Evolutionary conservation across 371 early-diverging fungal genomes (phyloP).

Genomic region (Mortierella sp.): DNA sequence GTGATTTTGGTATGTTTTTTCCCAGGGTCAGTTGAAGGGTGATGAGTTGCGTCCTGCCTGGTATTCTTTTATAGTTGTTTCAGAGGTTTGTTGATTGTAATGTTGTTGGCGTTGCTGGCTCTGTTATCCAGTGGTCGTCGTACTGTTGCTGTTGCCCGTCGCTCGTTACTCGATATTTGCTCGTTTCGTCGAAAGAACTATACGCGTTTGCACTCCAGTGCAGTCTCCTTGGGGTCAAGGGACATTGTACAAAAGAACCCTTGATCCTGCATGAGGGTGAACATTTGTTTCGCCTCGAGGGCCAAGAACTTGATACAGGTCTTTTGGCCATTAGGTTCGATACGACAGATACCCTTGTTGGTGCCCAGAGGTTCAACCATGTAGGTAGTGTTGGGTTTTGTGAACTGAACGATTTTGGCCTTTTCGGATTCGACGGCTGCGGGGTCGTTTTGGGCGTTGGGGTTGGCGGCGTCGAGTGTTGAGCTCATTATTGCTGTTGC

Average conservation of each 20-base stretch:
- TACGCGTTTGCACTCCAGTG: constrained; percentile 54
- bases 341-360: constrained; percentile 54
- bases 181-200: constrained; percentile 5
- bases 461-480: constrained; percentile 54
- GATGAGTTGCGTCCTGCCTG: too few relatives aligned
- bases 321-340: constrained; percentile 57
- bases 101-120: not conserved
- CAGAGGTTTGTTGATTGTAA: not conserved
- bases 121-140: too few relatives aligned
- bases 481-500: constrained; percentile 29
- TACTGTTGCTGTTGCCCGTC: not conserved
- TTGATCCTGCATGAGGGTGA: constrained; percentile 57
- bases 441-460: constrained; percentile 47
- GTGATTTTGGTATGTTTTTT: not conserved
- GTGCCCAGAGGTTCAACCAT: constrained; percentile 54
- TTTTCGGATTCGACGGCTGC: constrained; percentile 54
- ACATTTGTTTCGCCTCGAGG: constrained; percentile 59
- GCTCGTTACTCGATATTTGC: not conserved
- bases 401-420: constrained; percentile 45
- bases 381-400: constrained; percentile 51
- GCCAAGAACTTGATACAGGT: constrained; percentile 55
- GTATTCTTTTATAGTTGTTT: not conserved
- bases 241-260: constrained; percentile 57
- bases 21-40: not conserved
- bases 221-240: constrained; percentile 54